Evolutionary conservation across 169 alveolate species (phyloP).

Genomic region (Eimeria maxima): DNA sequence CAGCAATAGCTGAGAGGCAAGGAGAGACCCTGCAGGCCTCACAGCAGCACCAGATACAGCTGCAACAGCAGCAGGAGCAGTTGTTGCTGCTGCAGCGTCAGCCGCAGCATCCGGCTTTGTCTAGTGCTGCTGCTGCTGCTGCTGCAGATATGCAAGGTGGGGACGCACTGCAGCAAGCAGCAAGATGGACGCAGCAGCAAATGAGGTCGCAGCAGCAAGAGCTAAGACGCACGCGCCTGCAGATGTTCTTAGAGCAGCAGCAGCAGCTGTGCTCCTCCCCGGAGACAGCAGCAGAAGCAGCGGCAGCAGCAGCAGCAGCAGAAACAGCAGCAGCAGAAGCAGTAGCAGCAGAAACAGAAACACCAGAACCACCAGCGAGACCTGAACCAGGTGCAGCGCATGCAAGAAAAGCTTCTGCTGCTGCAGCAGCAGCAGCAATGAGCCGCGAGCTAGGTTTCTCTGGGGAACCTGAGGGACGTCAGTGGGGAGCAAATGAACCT

Average conservation of each 20-base stretch:
- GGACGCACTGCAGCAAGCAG: constrained; percentile 5
- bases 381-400: neutral
- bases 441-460: no score
- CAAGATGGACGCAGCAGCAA: constrained; percentile 10
- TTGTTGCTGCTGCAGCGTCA: neutral
- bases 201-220: constrained; percentile 40
- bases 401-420: no score
- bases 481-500: no score
- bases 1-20: neutral
- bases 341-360: neutral
- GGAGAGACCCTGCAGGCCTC: neutral
- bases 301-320: constrained; percentile 1
- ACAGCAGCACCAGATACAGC: neutral
- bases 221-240: constrained; percentile 25
- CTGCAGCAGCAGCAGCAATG: no score
- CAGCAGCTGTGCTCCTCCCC: neutral
- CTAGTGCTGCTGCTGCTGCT: constrained; percentile 21
- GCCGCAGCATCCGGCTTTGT: neutral
- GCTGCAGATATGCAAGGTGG: neutral
- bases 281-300: no score
- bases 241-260: constrained; percentile 39
- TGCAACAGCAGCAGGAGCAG: constrained; percentile 18
- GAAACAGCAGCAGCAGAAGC: neutral
- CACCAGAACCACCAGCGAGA: neutral
- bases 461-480: no score